Evolutionary conservation across 495 filamentous ascomycete genomes (phyloP).

Genomic region (Pseudotulostoma volvatum): DNA sequence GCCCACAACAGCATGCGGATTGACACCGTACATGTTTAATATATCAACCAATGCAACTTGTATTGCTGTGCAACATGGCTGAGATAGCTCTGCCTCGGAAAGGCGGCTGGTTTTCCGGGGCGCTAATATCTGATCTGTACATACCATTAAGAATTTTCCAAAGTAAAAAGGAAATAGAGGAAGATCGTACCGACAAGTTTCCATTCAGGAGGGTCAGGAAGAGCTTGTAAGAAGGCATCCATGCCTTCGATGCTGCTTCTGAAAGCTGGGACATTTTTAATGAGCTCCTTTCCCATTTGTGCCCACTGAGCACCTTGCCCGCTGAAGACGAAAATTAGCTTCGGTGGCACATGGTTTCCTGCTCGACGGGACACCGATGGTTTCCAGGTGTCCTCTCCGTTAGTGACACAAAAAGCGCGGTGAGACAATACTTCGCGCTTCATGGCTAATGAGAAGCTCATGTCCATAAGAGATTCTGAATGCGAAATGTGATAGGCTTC

Average conservation of each 20-base stretch:
- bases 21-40: constrained; percentile 6
- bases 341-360: neutral
- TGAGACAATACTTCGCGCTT: constrained; percentile 10
- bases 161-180: too few relatives aligned
- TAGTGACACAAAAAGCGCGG: constrained; percentile 9
- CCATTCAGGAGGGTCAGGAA: neutral
- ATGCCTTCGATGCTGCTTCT: constrained; percentile 8
- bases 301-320: constrained; percentile 16
- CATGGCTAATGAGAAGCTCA: constrained; percentile 5
- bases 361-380: neutral
- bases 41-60: constrained; percentile 15
- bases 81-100: constrained; percentile 9
- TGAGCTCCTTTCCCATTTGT: constrained; percentile 7
- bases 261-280: constrained; percentile 6
- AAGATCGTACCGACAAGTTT: neutral
- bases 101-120: constrained; percentile 3
- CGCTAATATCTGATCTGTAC: neutral
- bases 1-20: constrained; percentile 9
- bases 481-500: too few relatives aligned
- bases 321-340: constrained; percentile 9
- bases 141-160: too few relatives aligned
- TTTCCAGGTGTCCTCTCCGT: constrained; percentile 2
- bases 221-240: constrained; percentile 5
- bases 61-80: constrained; percentile 14
- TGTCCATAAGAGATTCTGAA: too few relatives aligned